These are phyloP conservation scores for Secale cereale DNA, from an alignment of 176 grass and related monocot genomes.

Conservation along the genomic window DNA sequence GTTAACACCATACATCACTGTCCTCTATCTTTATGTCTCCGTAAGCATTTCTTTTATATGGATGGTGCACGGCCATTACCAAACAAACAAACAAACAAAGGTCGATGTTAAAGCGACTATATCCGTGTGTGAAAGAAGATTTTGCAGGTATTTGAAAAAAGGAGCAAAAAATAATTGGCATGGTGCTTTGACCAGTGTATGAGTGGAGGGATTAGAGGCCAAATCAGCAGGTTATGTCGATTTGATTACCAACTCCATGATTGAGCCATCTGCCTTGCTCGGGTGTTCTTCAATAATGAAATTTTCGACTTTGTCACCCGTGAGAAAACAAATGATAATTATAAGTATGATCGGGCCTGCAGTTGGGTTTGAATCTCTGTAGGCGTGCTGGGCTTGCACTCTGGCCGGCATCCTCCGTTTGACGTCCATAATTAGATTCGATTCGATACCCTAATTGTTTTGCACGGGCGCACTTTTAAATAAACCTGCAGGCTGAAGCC, in stretches of 20 bases:
- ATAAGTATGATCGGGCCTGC: conserved; percentile 8
- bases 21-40: conserved; percentile 46
- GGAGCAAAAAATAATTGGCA: background rate
- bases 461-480: background rate
- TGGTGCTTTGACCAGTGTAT: conserved; percentile 22
- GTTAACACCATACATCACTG: conserved; percentile 60
- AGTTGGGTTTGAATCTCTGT: background rate
- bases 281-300: conserved; percentile 20
- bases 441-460: background rate
- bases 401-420: background rate
- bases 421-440: background rate
- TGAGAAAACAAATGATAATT: background rate
- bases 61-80: conserved; percentile 23
- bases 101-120: background rate
- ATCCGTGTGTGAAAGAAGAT: background rate
- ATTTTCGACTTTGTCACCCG: background rate
- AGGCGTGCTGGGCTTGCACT: background rate
- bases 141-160: background rate
- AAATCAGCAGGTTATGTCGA: conserved; percentile 17
- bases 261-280: background rate
- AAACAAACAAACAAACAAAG: background rate
- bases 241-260: conserved; percentile 39
- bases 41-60: conserved; percentile 5
- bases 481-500: background rate
- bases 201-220: background rate